Conservation (phyloP, 306 rosid species). For the Dicorynia guianensis region DNA sequence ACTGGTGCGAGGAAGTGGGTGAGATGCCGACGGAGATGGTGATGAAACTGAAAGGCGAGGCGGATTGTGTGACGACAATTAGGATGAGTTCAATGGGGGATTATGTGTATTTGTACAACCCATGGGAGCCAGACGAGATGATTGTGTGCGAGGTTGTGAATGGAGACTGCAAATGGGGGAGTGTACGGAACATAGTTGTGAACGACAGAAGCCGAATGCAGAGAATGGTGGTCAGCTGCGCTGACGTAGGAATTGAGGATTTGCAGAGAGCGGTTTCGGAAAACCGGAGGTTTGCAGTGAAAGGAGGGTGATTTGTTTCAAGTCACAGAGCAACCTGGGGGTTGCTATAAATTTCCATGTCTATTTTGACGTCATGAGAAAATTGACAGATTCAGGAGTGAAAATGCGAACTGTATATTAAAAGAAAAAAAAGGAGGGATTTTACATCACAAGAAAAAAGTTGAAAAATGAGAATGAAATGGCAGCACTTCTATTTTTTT, state of each 20-base stretch:
- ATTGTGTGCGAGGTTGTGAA: constrained; percentile 51
- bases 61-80: constrained; percentile 41
- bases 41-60: constrained; percentile 53
- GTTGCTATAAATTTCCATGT: no score
- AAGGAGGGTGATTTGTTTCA: background rate
- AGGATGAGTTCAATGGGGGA: constrained; percentile 46
- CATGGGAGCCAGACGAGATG: constrained; percentile 47
- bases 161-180: constrained; percentile 54
- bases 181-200: constrained; percentile 43
- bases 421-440: no score
- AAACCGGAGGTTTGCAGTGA: constrained; percentile 19
- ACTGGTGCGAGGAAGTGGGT: constrained; percentile 41
- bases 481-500: no score
- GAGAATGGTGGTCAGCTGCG: constrained; percentile 55
- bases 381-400: no score
- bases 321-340: no score
- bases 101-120: constrained; percentile 51
- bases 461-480: no score
- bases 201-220: constrained; percentile 37
- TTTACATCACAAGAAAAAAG: no score
- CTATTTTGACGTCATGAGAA: no score
- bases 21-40: constrained; percentile 60
- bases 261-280: constrained; percentile 43
- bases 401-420: no score
- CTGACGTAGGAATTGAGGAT: constrained; percentile 49